Evolutionary conservation across 495 filamentous ascomycete genomes (phyloP), one percentile per base, ranked within the genome.

Genomic region (Penicillium pancosmium): DNA sequence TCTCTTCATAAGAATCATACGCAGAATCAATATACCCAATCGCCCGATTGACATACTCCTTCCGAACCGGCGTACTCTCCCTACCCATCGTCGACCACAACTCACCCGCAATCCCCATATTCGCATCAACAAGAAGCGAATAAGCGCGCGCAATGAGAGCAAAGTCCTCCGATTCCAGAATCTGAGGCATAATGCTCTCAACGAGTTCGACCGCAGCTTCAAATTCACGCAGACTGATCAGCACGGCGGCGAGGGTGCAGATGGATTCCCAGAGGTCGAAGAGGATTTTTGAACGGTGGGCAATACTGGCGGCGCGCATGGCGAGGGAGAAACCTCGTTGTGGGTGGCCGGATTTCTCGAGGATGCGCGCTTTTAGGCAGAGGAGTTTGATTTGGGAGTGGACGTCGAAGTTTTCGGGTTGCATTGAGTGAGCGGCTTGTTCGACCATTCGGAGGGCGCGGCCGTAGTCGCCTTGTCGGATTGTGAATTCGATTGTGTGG

Each of bases 281-380:
- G 18, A 96, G 75, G 15, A 97, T 75, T 8, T 86, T 79, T 2
- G 89, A 83, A 40, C 87, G 81, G 79, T 88, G 85, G 1, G 92
- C 87, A 34, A 91, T 86, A 67, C 80, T 87, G 3, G 91, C 90
- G 2, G 93, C 94, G 19, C 91, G 82, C 65, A 97, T 79, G 18
- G 87, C 88, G 16, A 96, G 78, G 4, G 89, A 91, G 67, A 97
- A 94, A 1, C 90, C 94, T 61, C 87, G 88, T 56, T 92, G 86
- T 0, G 92, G 85, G 5, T 88, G 86, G 16, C 89, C 89, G 55
- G 82, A 81, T 66, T 81, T 81, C 50, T 85, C 83, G 60, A 92
- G 87, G 11, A 97, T 80, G 11, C 83, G 79, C 1, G 88, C 90
- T 70, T 97, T 97, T 48, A 86, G 67, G 21, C 86, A 83, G 27